phyloP scores from a whole-genome alignment of 2,329 filamentous ascomycete genomes.

The Pseudophaeomoniella oleicola region DNA sequence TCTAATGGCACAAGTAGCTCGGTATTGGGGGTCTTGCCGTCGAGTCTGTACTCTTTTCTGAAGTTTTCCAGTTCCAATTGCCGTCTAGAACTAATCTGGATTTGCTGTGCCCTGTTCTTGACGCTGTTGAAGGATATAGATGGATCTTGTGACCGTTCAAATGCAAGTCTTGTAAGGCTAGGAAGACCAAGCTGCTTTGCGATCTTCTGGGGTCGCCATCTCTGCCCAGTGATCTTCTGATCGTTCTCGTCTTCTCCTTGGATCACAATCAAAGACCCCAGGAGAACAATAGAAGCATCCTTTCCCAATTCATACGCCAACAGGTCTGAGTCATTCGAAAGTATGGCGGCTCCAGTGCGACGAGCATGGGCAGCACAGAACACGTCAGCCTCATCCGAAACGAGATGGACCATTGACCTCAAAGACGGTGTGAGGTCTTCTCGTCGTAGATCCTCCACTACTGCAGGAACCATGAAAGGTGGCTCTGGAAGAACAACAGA shows the following conservation, averaged over 20 bases:
- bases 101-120: neutral
- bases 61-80: neutral
- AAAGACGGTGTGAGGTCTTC: constrained; percentile 5
- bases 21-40: constrained; percentile 3
- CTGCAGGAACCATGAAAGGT: constrained; percentile 61
- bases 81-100: neutral
- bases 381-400: constrained; percentile 72
- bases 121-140: constrained; percentile 7
- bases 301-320: constrained; percentile 56
- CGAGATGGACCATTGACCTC: constrained; percentile 33
- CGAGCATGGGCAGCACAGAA: constrained; percentile 58
- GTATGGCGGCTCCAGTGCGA: constrained; percentile 39
- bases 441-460: constrained; percentile 55
- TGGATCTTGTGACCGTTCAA: constrained; percentile 20
- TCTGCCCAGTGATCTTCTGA: constrained; percentile 3
- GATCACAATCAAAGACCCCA: constrained; percentile 44
- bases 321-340: constrained; percentile 83
- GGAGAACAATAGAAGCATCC: constrained; percentile 49
- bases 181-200: constrained; percentile 18
- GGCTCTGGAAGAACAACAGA: constrained; percentile 32
- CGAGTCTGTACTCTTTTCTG: constrained; percentile 17
- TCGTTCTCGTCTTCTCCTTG: constrained; percentile 1
- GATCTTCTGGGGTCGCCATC: constrained; percentile 11
- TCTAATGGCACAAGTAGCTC: constrained; percentile 21
- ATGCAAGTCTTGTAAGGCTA: constrained; percentile 23